Evolutionary conservation across 441 rosid genomes (phyloP), one percentile per base, ranked within the genome.

Genomic region (Syzygium malaccense): DNA sequence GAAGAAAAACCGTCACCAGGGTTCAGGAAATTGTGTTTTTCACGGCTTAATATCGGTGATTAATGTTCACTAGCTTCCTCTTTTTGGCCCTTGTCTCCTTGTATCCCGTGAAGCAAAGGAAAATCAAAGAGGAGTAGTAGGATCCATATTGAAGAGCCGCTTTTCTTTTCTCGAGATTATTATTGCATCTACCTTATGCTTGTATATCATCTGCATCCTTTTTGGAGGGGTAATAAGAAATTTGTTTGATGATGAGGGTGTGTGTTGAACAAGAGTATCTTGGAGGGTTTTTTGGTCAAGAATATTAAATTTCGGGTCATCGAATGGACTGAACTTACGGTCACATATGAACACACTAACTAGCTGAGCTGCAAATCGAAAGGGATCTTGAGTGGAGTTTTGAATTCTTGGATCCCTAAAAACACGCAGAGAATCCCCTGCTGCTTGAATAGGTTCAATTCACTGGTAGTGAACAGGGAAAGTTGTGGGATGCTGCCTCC

Each of bases 351-450:
- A 51, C 33, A 28, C 45, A 53, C 17, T 18, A 84, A 28, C 58
- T 17, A 28, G 56, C 45, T 30, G 4, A 49, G 58, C 33, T 54
- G 60, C 58, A 85, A 55, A 55, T 55, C 5, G 55, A 85, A 33
- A 85, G 87, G 45, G 60, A 85, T 33, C n/a, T 75, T 23, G 51
- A 41, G 83, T 75, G 14, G 79, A 41, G 87, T 55, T 88, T 89
- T 89, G 88, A 89, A 89, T 89, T 75, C 90, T 88, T 86, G 90
- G 88, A 86, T 89, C 90, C 87, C 58, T 86, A 75, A 78, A 86
- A 68, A 55, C 28, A 51, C 86, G 57, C 26, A 86, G 75, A 68
- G 75, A 56, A 85, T 88, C 87, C 55, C 56, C 45, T 49, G 78
- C 68, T 55, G 86, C 86, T 33, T 55, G 56, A 54, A 32, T 55